These are phyloP conservation scores for Haplosporangium sp. DNA, from an alignment of 371 early-diverging fungal genomes.

Conservation along the genomic window DNA sequence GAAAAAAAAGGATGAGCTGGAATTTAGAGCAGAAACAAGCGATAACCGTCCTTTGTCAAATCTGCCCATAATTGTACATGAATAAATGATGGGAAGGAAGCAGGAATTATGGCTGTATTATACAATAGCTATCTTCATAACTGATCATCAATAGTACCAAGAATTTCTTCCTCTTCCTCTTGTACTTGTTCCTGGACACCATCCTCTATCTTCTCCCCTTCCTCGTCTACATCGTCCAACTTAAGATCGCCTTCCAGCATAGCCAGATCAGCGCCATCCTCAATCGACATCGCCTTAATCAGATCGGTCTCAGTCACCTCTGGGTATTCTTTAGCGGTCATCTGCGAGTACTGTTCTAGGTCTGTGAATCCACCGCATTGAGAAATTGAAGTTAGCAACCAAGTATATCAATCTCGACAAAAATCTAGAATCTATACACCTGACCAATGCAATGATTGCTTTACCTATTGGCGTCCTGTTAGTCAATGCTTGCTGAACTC, in stretches of 20 bases:
- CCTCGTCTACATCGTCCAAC: slow-evolving; percentile 28
- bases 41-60: slow-evolving; percentile 1
- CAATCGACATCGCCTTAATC: slow-evolving; percentile 27
- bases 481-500: slow-evolving; percentile 64
- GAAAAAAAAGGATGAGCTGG: neutral
- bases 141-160: slow-evolving; percentile 17
- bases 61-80: neutral
- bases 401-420: neutral
- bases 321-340: slow-evolving; percentile 26
- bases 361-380: slow-evolving; percentile 10
- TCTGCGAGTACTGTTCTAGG: slow-evolving; percentile 36
- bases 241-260: slow-evolving; percentile 4
- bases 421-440: neutral
- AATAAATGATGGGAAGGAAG: neutral
- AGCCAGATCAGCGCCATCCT: slow-evolving; percentile 10
- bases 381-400: too few species aligned
- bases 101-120: neutral
- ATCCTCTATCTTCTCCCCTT: slow-evolving; percentile 1
- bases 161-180: slow-evolving; percentile 28
- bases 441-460: neutral
- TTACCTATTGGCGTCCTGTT: slow-evolving; percentile 62
- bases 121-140: neutral
- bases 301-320: slow-evolving; percentile 24
- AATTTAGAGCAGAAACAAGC: neutral
- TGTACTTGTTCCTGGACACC: slow-evolving; percentile 12